Conservation (phyloP, 441 rosid genomes). For the Populus tomentosa region DNA sequence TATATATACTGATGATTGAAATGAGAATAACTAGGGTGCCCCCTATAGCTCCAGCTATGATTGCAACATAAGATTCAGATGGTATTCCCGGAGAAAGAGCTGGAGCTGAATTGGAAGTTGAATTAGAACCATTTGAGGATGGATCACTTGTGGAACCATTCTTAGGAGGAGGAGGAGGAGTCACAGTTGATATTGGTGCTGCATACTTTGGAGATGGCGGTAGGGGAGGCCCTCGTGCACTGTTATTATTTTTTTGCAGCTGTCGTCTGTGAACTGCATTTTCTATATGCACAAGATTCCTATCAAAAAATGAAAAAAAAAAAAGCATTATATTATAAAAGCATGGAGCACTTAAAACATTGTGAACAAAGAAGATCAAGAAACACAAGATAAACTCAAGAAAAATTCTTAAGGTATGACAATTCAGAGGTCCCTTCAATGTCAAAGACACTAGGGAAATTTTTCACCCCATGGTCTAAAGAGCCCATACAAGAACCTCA, state of each 20-base stretch:
- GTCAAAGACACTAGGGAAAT: neutral
- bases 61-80: conserved; percentile 2
- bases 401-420: neutral
- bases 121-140: neutral
- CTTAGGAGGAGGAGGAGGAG: neutral
- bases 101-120: conserved; percentile 23
- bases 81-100: conserved; percentile 12
- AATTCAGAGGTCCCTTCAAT: neutral
- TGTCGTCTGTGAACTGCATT: conserved; percentile 37
- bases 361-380: neutral
- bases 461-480: neutral
- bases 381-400: neutral
- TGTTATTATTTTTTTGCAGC: conserved; percentile 10
- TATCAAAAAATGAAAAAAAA: conserved; percentile 13
- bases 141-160: neutral
- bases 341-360: neutral
- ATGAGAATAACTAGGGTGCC: conserved; percentile 45
- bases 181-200: too few relatives aligned
- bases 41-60: conserved; percentile 38
- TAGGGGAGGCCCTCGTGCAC: too few relatives aligned
- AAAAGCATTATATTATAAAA: neutral
- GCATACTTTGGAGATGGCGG: too few relatives aligned
- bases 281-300: conserved; percentile 31
- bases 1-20: conserved; percentile 30
- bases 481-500: neutral